Evolutionary conservation across 2,329 filamentous ascomycete species (phyloP).

Genomic region (Talaromyces amestolkiae): DNA sequence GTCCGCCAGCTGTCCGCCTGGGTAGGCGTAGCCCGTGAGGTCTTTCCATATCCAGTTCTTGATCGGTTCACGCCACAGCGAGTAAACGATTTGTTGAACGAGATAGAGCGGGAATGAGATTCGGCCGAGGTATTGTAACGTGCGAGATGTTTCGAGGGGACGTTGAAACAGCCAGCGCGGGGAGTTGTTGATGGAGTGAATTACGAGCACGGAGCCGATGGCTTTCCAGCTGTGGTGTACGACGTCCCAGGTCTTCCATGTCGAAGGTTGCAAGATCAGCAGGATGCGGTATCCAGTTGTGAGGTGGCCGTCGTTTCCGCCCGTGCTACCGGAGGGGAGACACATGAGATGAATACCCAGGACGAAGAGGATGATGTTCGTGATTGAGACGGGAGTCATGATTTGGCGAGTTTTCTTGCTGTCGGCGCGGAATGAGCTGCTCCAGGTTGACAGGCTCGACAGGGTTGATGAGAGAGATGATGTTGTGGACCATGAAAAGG

Average conservation of each 20-base stretch:
- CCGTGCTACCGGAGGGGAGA: background rate
- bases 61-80: constrained; percentile 10
- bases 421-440: background rate
- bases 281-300: constrained; percentile 10
- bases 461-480: background rate
- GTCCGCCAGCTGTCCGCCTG: constrained; percentile 5
- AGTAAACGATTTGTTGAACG: constrained; percentile 11
- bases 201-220: constrained; percentile 10
- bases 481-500: background rate
- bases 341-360: constrained; percentile 14
- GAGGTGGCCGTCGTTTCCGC: constrained; percentile 3
- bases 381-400: background rate
- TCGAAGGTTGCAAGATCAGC: constrained; percentile 5
- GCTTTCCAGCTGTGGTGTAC: constrained; percentile 17
- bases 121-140: constrained; percentile 8
- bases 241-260: background rate
- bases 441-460: constrained; percentile 3
- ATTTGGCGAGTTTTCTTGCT: background rate
- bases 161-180: constrained; percentile 6
- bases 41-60: constrained; percentile 12
- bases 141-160: background rate
- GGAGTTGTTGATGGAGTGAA: constrained; percentile 15
- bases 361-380: constrained; percentile 6
- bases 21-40: constrained; percentile 2
- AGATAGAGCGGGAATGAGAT: constrained; percentile 16